Evolutionary conservation across 495 filamentous ascomycete genomes (phyloP).

Genomic region (Aspergillus diversus): DNA sequence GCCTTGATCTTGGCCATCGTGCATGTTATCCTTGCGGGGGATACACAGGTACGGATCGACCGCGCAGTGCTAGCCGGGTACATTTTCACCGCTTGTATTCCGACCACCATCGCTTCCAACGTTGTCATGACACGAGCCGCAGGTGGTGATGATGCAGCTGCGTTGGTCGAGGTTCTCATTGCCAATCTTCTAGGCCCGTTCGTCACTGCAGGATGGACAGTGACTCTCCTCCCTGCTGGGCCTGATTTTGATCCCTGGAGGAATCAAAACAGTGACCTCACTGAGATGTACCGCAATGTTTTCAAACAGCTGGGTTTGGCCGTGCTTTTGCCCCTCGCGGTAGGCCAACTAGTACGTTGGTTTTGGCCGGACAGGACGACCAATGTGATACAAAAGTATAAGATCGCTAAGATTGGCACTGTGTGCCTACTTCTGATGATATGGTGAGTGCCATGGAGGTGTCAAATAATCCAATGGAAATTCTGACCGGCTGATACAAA

Average conservation of each 20-base stretch:
- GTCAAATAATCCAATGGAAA: neutral
- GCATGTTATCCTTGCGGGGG: conserved; percentile 50
- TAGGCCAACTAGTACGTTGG: conserved; percentile 54
- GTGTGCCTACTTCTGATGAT: conserved; percentile 52
- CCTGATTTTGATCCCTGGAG: conserved; percentile 50
- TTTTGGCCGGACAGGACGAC: conserved; percentile 47
- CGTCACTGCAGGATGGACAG: conserved; percentile 55
- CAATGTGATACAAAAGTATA: conserved; percentile 45
- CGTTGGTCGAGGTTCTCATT: conserved; percentile 57
- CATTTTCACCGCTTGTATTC: conserved; percentile 58
- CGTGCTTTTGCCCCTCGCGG: conserved; percentile 51
- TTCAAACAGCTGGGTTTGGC: conserved; percentile 57
- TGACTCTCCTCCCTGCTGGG: conserved; percentile 48
- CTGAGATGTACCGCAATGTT: conserved; percentile 54
- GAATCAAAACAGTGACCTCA: conserved; percentile 47
- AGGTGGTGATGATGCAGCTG: conserved; percentile 59
- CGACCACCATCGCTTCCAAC: conserved; percentile 61
- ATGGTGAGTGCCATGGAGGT: conserved; percentile 42
- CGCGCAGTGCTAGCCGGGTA: conserved; percentile 57
- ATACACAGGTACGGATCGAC: conserved; percentile 45
- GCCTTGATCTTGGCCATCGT: conserved; percentile 49
- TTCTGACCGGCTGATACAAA: neutral
- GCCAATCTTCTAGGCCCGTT: conserved; percentile 59
- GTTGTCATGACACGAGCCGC: conserved; percentile 60
- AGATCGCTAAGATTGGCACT: conserved; percentile 48